phyloP scores from a whole-genome alignment of 75 land plant species.

The Pinus albicaulis region DNA sequence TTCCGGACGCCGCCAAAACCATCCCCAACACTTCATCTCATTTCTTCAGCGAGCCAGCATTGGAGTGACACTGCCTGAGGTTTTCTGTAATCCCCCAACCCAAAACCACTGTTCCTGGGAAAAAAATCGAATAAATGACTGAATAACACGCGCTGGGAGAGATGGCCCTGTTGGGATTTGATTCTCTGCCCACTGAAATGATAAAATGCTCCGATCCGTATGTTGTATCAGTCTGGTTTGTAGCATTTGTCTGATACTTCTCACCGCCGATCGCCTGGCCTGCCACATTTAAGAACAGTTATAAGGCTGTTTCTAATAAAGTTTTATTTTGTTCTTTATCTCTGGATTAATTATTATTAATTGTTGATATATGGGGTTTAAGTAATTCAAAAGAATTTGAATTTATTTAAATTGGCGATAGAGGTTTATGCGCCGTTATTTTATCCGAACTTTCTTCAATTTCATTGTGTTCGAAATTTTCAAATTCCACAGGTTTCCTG shows the following conservation, averaged over 20 bases:
- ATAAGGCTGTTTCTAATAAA: background rate
- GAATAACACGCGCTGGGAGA: background rate
- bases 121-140: background rate
- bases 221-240: background rate
- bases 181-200: background rate
- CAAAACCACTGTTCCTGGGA: background rate
- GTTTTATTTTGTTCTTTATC: too few relatives aligned
- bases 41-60: background rate
- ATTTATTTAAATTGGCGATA: too few relatives aligned
- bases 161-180: background rate
- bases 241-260: background rate
- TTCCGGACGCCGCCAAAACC: constrained; percentile 7
- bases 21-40: background rate
- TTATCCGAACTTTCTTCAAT: too few relatives aligned
- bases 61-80: background rate
- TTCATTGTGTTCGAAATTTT: too few relatives aligned
- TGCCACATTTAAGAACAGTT: background rate
- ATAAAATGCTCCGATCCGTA: background rate
- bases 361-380: too few relatives aligned
- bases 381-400: too few relatives aligned
- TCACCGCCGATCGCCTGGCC: background rate
- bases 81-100: background rate
- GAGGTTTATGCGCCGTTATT: too few relatives aligned
- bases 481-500: too few relatives aligned
- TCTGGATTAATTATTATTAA: too few relatives aligned